Evolutionary conservation across 768 basidiomycete genomes (phyloP).

Genomic region (Punctularia strigosozonata): DNA sequence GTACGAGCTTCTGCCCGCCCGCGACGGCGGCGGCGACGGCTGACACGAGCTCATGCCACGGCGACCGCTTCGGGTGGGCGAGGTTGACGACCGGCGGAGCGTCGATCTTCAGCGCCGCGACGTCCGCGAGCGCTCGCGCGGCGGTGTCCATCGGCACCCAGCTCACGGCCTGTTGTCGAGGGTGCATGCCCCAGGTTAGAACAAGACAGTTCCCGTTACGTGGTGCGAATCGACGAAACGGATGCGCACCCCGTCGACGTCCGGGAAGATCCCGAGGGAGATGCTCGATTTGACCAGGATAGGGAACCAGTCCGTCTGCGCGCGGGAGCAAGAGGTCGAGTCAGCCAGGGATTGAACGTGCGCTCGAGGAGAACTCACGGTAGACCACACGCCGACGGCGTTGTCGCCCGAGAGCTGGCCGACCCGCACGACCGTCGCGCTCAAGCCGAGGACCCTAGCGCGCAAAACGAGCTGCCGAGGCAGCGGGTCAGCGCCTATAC

Average conservation of each 20-base stretch:
- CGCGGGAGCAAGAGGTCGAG: background rate
- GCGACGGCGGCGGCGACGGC: slow-evolving; percentile 12
- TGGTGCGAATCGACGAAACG: background rate
- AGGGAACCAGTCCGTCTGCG: slow-evolving; percentile 19
- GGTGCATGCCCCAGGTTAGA: too few relatives aligned
- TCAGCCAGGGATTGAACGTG: too few relatives aligned
- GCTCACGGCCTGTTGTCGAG: slow-evolving; percentile 16
- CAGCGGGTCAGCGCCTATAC: background rate
- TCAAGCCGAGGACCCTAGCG: slow-evolving; percentile 10
- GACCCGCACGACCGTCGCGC: slow-evolving; percentile 21
- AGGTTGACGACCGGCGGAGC: slow-evolving; percentile 20
- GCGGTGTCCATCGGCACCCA: slow-evolving; percentile 29
- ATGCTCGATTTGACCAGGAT: slow-evolving; percentile 14
- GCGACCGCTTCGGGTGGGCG: slow-evolving; percentile 23
- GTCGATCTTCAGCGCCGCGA: slow-evolving; percentile 13
- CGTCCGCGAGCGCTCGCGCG: slow-evolving; percentile 19
- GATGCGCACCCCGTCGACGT: slow-evolving; percentile 6
- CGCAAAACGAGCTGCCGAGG: background rate
- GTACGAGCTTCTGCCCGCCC: slow-evolving; percentile 5
- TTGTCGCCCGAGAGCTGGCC: slow-evolving; percentile 19
- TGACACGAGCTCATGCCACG: slow-evolving; percentile 18
- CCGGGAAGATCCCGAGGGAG: slow-evolving; percentile 7
- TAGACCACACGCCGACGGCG: slow-evolving; percentile 18
- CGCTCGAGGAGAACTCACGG: too few relatives aligned
- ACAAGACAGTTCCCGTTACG: background rate